Base-by-base conservation (phyloP, 371 early-diverging fungal genomes). In the Saksenaea oblongispora region DNA sequence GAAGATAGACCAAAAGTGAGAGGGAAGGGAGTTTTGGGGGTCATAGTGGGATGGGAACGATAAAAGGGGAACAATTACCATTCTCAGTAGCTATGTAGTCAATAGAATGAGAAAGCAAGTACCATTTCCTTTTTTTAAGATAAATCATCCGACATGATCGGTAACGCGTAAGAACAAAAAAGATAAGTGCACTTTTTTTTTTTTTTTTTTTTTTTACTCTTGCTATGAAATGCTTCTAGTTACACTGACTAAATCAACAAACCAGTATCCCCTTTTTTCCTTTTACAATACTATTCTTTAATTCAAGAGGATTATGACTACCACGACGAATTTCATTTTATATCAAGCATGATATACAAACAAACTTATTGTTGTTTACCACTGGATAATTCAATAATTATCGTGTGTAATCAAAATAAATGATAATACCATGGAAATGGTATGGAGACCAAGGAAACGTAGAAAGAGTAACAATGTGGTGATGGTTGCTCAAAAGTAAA, bases 61-160 rank as follows among this genome's bases (percentile, higher is more conserved):
- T 31, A 47, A 10, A 22, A 22, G 51, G 51, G 51, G 4, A 11
- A 22, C 3, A n/a, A 22, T 47, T 47, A 22, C 51, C 27, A 18
- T 47, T 47, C 51, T 47, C 27, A 47, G 51, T 8, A 47, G 42
- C 22, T 22, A 47, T 47, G 51, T 47, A 47, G 51, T 47, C 51
- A 47, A 47, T 47, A 47, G 31, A 31, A 31, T 22, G 22, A 47
- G 51, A 22, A 47, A 17, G 51, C 51, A 47, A 47, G 51, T 22
- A 26, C 51, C 22, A 47, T 47, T 47, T 47, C 51, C 51, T 47
- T 47, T 47, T 47, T 47, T 5, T 47, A 22, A 18, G n/a, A 22
- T 22, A 39, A 39, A 11, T 22, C 10, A 47, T 47, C 51, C 10
- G 10, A 39, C 11, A 11, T 22, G n/a, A 47, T 47, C 51, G 24